phyloP scores from a whole-genome alignment of 306 rosid genomes.

The Castanopsis chinensis region DNA sequence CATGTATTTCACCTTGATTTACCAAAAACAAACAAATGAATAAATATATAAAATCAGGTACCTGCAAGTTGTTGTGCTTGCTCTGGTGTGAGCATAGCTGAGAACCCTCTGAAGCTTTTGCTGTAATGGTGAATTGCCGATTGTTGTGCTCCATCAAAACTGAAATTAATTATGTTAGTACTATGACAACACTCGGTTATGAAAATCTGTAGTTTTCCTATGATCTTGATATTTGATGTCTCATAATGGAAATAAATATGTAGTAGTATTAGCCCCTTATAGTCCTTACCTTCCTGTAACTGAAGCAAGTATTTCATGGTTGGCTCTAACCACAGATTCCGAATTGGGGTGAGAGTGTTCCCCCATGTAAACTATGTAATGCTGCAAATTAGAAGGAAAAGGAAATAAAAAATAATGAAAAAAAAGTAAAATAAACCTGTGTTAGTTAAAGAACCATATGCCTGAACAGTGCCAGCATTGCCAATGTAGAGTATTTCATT shows the following conservation, averaged over 20 bases:
- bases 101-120: slow-evolving; percentile 70
- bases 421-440: background rate
- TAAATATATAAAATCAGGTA: slow-evolving; percentile 14
- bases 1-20: background rate
- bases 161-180: slow-evolving; percentile 9
- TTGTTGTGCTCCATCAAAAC: slow-evolving; percentile 42
- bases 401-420: background rate
- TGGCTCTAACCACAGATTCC: slow-evolving; percentile 53
- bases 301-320: slow-evolving; percentile 62
- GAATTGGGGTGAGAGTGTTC: slow-evolving; percentile 60
- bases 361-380: slow-evolving; percentile 69
- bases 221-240: too few species aligned
- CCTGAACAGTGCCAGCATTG: background rate
- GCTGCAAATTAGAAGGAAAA: slow-evolving; percentile 33
- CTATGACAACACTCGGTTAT: background rate
- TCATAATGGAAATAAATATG: background rate
- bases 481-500: background rate
- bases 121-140: slow-evolving; percentile 56
- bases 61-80: slow-evolving; percentile 64
- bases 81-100: slow-evolving; percentile 57
- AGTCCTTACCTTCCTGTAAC: slow-evolving; percentile 52
- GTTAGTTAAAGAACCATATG: background rate
- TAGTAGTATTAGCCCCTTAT: background rate
- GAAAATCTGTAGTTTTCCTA: background rate
- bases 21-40: background rate